Percentiles rank a stretch among this genome's conserved stretches.
These are phyloP conservation scores for Cynara cardunculus DNA, from an alignment of 129 eudicot species.

Conservation along the genomic window DNA sequence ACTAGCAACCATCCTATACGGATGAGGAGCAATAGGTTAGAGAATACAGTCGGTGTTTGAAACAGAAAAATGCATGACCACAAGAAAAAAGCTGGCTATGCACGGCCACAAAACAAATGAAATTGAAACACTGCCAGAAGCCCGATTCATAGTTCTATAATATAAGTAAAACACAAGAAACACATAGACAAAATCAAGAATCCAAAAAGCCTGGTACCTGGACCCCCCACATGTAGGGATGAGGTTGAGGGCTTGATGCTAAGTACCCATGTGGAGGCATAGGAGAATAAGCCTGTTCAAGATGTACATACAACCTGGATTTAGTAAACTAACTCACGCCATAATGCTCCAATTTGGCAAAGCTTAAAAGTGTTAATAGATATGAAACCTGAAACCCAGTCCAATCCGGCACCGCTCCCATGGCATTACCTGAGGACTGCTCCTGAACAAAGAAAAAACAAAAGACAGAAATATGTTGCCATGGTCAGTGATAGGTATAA, in stretches of 20 bases:
- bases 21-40: background rate
- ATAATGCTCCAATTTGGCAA: background rate
- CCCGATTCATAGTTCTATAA: background rate
- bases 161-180: background rate
- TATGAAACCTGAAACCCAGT: slow-evolving; percentile 61
- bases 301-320: background rate
- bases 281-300: slow-evolving; percentile 87
- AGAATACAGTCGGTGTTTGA: background rate
- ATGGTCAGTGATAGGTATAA: background rate
- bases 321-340: slow-evolving; percentile 14
- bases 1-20: background rate
- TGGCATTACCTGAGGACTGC: slow-evolving; percentile 43
- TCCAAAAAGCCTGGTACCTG: slow-evolving; percentile 39
- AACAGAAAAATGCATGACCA: background rate
- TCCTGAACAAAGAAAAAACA: slow-evolving; percentile 38
- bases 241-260: slow-evolving; percentile 77
- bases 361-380: slow-evolving; percentile 7
- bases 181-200: background rate
- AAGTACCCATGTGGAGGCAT: slow-evolving; percentile 89
- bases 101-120: background rate
- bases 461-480: background rate
- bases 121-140: background rate
- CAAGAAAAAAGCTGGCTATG: background rate
- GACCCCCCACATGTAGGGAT: slow-evolving; percentile 82
- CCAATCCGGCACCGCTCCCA: slow-evolving; percentile 66